phyloP scores from a whole-genome alignment of 1,139 yeast species.

The Geotrichum bryndzae region DNA sequence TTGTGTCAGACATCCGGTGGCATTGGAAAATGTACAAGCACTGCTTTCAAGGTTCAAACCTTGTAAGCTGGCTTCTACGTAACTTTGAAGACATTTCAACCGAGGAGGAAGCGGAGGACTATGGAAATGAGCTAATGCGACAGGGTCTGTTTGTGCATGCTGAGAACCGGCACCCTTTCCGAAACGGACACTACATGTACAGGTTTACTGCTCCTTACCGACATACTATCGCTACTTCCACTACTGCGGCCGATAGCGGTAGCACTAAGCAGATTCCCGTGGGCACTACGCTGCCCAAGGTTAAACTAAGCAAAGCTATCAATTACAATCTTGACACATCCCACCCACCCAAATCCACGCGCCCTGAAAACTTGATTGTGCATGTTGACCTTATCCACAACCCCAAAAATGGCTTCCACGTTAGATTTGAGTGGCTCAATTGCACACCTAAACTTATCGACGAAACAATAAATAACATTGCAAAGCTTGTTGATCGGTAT shows the following conservation, averaged over 20 bases:
- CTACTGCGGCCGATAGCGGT: not conserved
- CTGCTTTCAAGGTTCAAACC: conserved; percentile 79
- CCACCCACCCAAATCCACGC: conserved; percentile 49
- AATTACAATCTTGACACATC: conserved; percentile 74
- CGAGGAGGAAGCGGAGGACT: conserved; percentile 73
- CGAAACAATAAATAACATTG: conserved; percentile 72
- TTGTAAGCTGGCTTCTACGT: conserved; percentile 78
- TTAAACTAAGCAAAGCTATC: conserved; percentile 53
- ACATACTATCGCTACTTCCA: not conserved
- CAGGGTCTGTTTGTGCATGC: conserved; percentile 72
- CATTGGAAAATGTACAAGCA: conserved; percentile 73
- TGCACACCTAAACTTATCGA: conserved; percentile 85
- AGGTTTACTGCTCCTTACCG: conserved; percentile 40
- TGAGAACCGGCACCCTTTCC: conserved; percentile 70
- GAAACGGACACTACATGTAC: conserved; percentile 92
- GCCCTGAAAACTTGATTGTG: conserved; percentile 71
- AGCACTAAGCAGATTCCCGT: not conserved
- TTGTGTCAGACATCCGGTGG: conserved; percentile 79
- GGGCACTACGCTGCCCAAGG: conserved; percentile 28
- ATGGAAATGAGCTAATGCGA: conserved; percentile 74
- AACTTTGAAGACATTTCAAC: conserved; percentile 71
- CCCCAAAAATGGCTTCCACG: conserved; percentile 90
- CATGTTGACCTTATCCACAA: conserved; percentile 91
- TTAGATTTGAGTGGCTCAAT: conserved; percentile 86
- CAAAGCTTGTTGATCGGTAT: conserved; percentile 74